These are phyloP conservation scores for Ophiostoma sp. DNA, from an alignment of 2,329 filamentous ascomycete species.

Conservation along the genomic window DNA sequence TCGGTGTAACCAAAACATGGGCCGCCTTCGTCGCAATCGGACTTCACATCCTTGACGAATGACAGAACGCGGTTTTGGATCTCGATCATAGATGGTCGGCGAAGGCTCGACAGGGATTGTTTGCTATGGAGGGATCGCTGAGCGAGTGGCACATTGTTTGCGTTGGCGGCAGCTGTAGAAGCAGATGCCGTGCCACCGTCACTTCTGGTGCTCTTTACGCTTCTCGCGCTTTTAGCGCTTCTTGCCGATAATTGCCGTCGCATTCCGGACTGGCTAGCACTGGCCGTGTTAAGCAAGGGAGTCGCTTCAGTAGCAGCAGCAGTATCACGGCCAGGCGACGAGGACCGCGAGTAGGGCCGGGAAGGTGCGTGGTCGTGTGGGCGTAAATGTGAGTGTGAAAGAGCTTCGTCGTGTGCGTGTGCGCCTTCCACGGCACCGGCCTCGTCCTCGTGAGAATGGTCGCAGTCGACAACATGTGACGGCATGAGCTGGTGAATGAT, in stretches of 20 bases:
- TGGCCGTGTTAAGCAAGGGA: background rate
- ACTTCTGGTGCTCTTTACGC: background rate
- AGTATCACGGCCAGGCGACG: background rate
- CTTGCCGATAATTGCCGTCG: background rate
- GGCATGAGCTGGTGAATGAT: constrained; percentile 69
- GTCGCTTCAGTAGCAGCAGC: background rate
- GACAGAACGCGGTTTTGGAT: constrained; percentile 56
- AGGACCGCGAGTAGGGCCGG: background rate
- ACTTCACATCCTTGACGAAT: constrained; percentile 60
- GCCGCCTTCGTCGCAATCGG: constrained; percentile 56
- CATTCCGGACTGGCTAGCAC: background rate
- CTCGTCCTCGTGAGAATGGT: constrained; percentile 59
- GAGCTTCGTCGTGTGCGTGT: background rate
- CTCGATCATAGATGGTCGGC: constrained; percentile 51
- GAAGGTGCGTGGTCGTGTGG: background rate
- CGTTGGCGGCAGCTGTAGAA: background rate
- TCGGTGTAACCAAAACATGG: constrained; percentile 61
- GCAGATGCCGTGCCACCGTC: background rate
- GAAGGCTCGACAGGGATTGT: constrained; percentile 29
- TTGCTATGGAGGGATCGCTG: constrained; percentile 22
- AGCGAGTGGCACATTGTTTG: background rate
- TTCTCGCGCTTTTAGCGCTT: background rate
- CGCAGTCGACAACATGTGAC: constrained; percentile 75
- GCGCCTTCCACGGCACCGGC: background rate
- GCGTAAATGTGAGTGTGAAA: background rate